phyloP scores from a whole-genome alignment of 2,329 filamentous ascomycete species.

The Dothistroma pini region DNA sequence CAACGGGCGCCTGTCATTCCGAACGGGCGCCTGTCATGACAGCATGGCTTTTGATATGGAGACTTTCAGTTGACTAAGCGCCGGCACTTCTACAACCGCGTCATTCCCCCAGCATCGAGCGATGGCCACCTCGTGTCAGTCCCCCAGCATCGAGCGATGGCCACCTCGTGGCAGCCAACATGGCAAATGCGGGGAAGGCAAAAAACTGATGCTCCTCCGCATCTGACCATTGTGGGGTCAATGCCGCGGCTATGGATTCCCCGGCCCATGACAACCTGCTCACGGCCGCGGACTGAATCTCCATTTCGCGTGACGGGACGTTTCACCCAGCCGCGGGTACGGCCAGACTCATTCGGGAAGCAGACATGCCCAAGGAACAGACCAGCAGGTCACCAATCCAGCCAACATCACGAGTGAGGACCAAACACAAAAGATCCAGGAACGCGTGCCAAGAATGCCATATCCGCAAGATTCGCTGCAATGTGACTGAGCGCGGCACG shows the following conservation, averaged over 20 bases:
- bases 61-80: too few relatives aligned
- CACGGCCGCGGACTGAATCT: too few relatives aligned
- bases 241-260: not conserved
- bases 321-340: not conserved
- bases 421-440: not conserved
- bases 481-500: slow-evolving; percentile 1
- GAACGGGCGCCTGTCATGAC: too few relatives aligned
- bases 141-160: too few relatives aligned
- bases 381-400: not conserved
- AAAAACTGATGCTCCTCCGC: not conserved
- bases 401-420: not conserved
- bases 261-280: too few relatives aligned
- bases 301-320: not conserved
- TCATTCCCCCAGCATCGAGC: not conserved
- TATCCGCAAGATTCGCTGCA: not conserved
- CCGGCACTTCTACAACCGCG: too few relatives aligned
- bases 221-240: not conserved
- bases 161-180: not conserved
- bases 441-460: slow-evolving; percentile 2
- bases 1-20: too few relatives aligned
- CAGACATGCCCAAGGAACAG: not conserved
- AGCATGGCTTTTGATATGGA: too few relatives aligned
- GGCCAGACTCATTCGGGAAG: not conserved
- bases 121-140: not conserved
- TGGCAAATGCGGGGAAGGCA: not conserved